A percentile compares a stretch with the other conserved stretches of the same genome.
Evolutionary conservation across 83 land plant species (phyloP).

Genomic region (Thuja plicata): DNA sequence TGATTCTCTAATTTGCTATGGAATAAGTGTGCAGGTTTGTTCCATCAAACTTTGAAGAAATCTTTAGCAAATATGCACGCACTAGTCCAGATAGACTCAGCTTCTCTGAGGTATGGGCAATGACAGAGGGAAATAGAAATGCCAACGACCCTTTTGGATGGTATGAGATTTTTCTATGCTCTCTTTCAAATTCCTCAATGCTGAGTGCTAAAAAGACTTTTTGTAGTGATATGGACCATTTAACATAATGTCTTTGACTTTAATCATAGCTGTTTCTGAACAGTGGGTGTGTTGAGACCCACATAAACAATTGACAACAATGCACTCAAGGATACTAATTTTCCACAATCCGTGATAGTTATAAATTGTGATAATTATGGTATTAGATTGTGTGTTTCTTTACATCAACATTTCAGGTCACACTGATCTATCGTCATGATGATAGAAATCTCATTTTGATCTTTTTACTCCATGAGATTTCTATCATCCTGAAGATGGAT

Average conservation of each 20-base stretch:
- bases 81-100: slow-evolving; percentile 22
- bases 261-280: background rate
- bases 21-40: slow-evolving; percentile 21
- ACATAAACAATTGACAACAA: no score
- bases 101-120: slow-evolving; percentile 23
- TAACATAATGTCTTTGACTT: background rate
- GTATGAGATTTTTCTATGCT: slow-evolving; percentile 3
- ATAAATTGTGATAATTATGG: no score
- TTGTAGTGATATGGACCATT: background rate
- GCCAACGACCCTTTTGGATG: slow-evolving; percentile 41
- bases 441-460: no score
- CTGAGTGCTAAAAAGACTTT: background rate
- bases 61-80: slow-evolving; percentile 41
- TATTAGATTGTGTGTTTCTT: no score
- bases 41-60: slow-evolving; percentile 26
- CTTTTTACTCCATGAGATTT: no score
- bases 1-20: background rate
- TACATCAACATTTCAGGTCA: no score
- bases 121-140: slow-evolving; percentile 33
- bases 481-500: no score
- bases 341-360: no score
- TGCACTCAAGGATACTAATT: no score
- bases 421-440: no score
- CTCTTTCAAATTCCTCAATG: background rate
- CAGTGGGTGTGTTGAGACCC: no score